Conservation (phyloP, 495 filamentous ascomycete genomes). For the Emericellopsis terricola region DNA sequence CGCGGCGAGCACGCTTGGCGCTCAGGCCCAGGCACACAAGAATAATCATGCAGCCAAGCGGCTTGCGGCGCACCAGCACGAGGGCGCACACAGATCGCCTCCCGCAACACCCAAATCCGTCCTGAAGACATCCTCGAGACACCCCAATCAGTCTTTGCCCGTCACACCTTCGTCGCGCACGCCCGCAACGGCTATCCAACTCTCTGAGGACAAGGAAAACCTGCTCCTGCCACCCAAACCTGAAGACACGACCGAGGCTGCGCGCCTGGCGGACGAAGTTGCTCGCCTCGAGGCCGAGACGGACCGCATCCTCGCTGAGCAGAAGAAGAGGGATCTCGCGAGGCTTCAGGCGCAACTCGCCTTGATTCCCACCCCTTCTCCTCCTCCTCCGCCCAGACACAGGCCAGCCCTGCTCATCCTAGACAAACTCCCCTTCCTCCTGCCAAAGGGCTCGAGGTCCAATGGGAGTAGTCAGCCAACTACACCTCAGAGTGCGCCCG, state of each 20-base stretch:
- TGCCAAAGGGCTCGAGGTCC: slow-evolving; percentile 14
- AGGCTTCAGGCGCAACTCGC: slow-evolving; percentile 23
- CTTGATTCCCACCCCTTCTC: slow-evolving; percentile 6
- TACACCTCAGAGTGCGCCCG: slow-evolving; percentile 4
- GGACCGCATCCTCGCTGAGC: slow-evolving; percentile 23
- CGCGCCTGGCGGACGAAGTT: slow-evolving; percentile 9
- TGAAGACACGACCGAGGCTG: slow-evolving; percentile 8
- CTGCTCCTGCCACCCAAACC: too few species aligned
- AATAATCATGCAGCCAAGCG: too few species aligned
- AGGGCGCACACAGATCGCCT: too few species aligned
- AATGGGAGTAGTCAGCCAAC: slow-evolving; percentile 3
- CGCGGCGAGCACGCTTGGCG: too few species aligned
- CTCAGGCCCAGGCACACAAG: too few species aligned
- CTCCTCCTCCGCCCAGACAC: slow-evolving; percentile 11
- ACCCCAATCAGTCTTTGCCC: too few species aligned
- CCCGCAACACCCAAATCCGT: too few species aligned
- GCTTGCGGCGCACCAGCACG: too few species aligned
- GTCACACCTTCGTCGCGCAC: too few species aligned
- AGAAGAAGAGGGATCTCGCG: slow-evolving; percentile 24
- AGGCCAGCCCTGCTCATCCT: slow-evolving; percentile 14
- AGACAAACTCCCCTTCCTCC: slow-evolving; percentile 19
- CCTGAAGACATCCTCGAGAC: too few species aligned
- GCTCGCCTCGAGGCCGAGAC: slow-evolving; percentile 22
- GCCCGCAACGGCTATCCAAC: too few species aligned
- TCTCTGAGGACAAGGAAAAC: too few species aligned